These are phyloP conservation scores for Alisma plantagoaquatica DNA, from an alignment of 106 monocot genomes.

Conservation along the genomic window DNA sequence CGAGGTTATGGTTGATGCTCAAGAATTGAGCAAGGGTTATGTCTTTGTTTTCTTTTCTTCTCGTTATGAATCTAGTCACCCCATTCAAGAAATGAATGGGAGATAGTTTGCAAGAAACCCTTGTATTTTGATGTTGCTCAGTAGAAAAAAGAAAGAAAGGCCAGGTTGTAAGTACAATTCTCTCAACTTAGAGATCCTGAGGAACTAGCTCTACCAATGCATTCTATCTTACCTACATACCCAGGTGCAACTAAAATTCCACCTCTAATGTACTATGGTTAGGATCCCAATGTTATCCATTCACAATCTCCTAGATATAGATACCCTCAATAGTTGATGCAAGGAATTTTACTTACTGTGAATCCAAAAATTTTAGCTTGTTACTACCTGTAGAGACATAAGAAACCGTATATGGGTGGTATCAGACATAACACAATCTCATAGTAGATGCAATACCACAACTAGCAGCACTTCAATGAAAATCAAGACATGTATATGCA, in stretches of 20 bases:
- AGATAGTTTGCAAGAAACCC: slow-evolving; percentile 43
- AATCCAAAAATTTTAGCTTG: slow-evolving; percentile 35
- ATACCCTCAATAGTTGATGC: slow-evolving; percentile 38
- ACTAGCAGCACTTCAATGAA: slow-evolving; percentile 14
- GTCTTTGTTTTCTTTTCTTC: slow-evolving; percentile 55
- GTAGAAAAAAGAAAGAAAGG: slow-evolving; percentile 50
- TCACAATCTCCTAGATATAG: slow-evolving; percentile 31
- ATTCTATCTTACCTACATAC: slow-evolving; percentile 26
- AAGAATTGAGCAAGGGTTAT: slow-evolving; percentile 43
- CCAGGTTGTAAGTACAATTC: slow-evolving; percentile 44
- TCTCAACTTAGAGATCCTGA: slow-evolving; percentile 23
- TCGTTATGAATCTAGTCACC: slow-evolving; percentile 36
- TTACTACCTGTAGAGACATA: slow-evolving; percentile 30
- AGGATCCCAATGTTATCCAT: slow-evolving; percentile 23
- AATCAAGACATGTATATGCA: slow-evolving; percentile 13
- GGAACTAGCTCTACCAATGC: slow-evolving; percentile 13
- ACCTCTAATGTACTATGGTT: slow-evolving; percentile 32
- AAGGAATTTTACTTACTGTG: slow-evolving; percentile 25
- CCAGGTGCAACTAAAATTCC: slow-evolving; percentile 22
- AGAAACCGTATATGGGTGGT: slow-evolving; percentile 25
- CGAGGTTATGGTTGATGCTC: slow-evolving; percentile 58
- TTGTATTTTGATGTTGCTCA: slow-evolving; percentile 47
- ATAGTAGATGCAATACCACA: slow-evolving; percentile 20
- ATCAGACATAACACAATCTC: slow-evolving; percentile 11
- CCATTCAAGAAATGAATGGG: slow-evolving; percentile 51